phyloP scores from a whole-genome alignment of 805 yeast species.

The Candida bentonensis region DNA sequence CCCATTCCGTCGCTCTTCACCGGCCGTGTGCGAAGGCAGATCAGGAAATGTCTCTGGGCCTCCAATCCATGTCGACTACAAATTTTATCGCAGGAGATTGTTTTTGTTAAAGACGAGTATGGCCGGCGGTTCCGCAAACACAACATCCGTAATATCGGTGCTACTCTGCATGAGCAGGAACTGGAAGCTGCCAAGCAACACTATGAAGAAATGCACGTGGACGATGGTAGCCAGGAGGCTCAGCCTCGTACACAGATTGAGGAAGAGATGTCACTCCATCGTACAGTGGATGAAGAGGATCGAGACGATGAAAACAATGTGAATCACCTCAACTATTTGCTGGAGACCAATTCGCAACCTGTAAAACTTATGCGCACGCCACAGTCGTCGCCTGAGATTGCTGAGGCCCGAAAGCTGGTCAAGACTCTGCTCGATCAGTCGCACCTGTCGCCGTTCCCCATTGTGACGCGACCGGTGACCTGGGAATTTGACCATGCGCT shows the following conservation, averaged over 20 bases:
- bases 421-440: conserved; percentile 82
- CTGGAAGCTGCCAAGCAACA: not conserved
- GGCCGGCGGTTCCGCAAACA: conserved; percentile 59
- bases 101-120: conserved; percentile 57
- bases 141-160: conserved; percentile 27
- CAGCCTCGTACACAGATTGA: not conserved
- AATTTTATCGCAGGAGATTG: conserved; percentile 75
- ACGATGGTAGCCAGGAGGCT: not conserved
- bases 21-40: conserved; percentile 46
- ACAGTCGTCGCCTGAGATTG: conserved; percentile 14
- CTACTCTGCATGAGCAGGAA: not conserved
- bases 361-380: conserved; percentile 6
- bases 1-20: conserved; percentile 62
- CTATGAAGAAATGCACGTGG: not conserved
- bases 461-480: conserved; percentile 43
- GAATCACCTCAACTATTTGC: conserved; percentile 9
- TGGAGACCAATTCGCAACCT: conserved; percentile 3
- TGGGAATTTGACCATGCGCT: conserved; percentile 61
- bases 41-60: conserved; percentile 38
- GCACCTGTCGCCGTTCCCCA: conserved; percentile 66
- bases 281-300: conserved; percentile 12
- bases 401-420: conserved; percentile 36
- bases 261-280: not conserved
- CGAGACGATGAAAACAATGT: conserved; percentile 11
- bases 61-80: conserved; percentile 70